Base-by-base conservation (phyloP, 2,329 filamentous ascomycete species). In the Nothophoma quercina region DNA sequence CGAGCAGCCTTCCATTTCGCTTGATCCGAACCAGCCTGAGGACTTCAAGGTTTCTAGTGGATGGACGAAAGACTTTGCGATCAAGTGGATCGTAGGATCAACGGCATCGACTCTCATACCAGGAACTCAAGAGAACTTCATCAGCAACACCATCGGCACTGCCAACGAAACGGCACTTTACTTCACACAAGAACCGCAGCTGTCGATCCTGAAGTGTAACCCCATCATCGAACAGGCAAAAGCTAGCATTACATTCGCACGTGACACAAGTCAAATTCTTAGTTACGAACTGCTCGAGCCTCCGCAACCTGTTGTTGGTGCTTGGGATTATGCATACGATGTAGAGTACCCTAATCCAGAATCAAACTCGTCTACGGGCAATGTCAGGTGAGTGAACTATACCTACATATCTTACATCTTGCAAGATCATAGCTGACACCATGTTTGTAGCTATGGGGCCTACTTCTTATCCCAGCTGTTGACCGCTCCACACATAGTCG, bases 151-250 rank as follows among this genome's bases (percentile, higher is more conserved):
- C 8, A 29, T 34, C 22, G 36, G 45, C 8, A 21, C 15, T 3
- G 28, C 35, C 2, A 32, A 49, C 2, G 39, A 42, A n/a, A 42
- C 32, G 8, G 28, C 42, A 2, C 15, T 49, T 12, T 39, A 42
- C 7, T 57, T 41, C 7, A 28, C 12, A 8, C 49, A 40, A 15
- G 41, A 33, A 5, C 60, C 60, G n/a, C 36, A 44, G 5, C 45
- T 58, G 7, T 45, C 59, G 32, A 53, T 53, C 10, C 13, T 59
- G 9, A 48, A 42, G 15, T 62, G 60, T 30, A 55, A 50, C 33
- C 60, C 60, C 3, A 30, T 58, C 19, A 58, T 58, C 19, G 60
- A 60, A 30, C 54, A 34, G 13, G 39, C 47, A 4, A 34, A 49
- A 22, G 56, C 60, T 5, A 35, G 51, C 1, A 35, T 65, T 10